These are phyloP conservation scores for Zygosaccharomyces bailii DNA, from an alignment of 805 yeast genomes.

Conservation along the genomic window DNA sequence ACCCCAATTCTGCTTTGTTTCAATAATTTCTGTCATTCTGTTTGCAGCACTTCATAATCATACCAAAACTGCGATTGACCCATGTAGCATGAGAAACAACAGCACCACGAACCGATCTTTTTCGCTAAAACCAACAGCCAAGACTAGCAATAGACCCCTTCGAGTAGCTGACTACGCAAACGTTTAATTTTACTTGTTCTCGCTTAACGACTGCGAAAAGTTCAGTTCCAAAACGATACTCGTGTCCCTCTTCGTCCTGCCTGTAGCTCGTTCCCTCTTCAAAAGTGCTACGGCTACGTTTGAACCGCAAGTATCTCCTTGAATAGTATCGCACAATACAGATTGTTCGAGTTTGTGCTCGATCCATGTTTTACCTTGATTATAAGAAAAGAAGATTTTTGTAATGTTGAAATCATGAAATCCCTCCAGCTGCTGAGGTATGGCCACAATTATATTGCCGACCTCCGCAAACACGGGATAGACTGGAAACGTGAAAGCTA, in stretches of 20 bases:
- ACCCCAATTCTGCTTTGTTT: not conserved
- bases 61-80: not conserved
- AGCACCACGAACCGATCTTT: not conserved
- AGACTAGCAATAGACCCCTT: not conserved
- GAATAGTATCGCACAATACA: not conserved
- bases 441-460: constrained; percentile 5
- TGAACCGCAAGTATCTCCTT: constrained; percentile 1
- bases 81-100: not conserved
- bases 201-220: constrained; percentile 1
- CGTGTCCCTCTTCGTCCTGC: not conserved
- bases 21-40: not conserved
- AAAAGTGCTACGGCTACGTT: not conserved
- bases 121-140: not conserved
- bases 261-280: constrained; percentile 8
- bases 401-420: not conserved
- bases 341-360: not conserved
- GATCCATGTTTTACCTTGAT: constrained; percentile 2
- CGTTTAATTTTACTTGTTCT: not conserved
- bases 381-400: not conserved
- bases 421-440: constrained; percentile 4
- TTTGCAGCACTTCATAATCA: not conserved
- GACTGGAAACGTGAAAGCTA: constrained; percentile 3
- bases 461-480: constrained; percentile 3
- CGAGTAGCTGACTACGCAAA: not conserved
- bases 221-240: not conserved